Evolutionary conservation across 2,329 filamentous ascomycete genomes (phyloP), one percentile per base, ranked within the genome.

Genomic region (Colletotrichum tamarilloi): DNA sequence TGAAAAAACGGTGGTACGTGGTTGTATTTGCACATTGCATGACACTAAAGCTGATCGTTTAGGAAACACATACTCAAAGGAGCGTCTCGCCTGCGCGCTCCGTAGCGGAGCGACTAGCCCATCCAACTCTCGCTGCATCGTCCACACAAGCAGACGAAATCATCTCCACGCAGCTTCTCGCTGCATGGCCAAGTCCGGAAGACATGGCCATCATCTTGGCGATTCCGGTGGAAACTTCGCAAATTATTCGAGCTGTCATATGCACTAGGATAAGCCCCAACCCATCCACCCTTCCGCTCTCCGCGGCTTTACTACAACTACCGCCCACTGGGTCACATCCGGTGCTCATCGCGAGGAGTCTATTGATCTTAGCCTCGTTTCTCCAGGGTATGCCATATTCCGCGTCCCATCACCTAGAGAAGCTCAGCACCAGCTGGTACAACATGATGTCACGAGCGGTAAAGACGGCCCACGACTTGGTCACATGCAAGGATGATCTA

Each of bases 401-500:
- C 2, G 32, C 53, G 3, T 5, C 62, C 0, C n/a, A 30, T 8
- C 38, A 59, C 14, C 60, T 73, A 12, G 46, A 56, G 2, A 77
- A 22, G n/a, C 80, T 22, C 70, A 76, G 3, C 46, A 73, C 28
- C 2, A 24, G 38, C 5, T 65, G 75, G 1, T 80, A 84, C 65
- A 53, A 9, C 4, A 77, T 82, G 6, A 77, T 80, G 78, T 62
- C 74, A 5, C 76, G 77, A 0, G 56, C 79, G 0, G 77, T 82
- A 2, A 78, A 81, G 16, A 77, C 77, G 0, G 80, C 79, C 1
- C 79, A 76, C 14, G 78, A 76, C 5, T 74, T 82, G 8, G 83
- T 90, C 1, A 86, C 85, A 0, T 81, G 80, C 16, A 84, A 88
- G 30, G 85, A 89, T 63, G 83, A 85, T 2, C 77, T 90, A 0